Percentiles rank a stretch among this genome's conserved stretches.
phyloP scores from a whole-genome alignment of 140 eudicot species.

The Bidens hawaiensis region DNA sequence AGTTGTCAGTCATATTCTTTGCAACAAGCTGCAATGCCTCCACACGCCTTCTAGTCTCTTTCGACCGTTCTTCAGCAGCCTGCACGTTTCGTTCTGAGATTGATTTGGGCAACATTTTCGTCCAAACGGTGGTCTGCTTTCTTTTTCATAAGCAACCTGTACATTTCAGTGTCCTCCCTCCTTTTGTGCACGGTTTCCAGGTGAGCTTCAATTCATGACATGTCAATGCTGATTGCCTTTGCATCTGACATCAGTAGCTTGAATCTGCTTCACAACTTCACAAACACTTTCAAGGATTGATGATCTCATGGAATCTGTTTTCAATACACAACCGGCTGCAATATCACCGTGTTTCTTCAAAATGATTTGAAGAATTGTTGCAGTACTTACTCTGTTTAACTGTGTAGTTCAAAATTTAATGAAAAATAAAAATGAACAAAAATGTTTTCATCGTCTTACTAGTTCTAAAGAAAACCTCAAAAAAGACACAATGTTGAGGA shows the following conservation, averaged over 20 bases:
- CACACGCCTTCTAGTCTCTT: slow-evolving; percentile 21
- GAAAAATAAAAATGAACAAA: too few species aligned
- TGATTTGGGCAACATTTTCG: slow-evolving; percentile 17
- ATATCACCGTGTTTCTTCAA: slow-evolving; percentile 48
- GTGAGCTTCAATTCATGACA: too few species aligned
- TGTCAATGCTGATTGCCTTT: too few species aligned
- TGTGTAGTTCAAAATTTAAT: too few species aligned
- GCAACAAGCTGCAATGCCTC: slow-evolving; percentile 21
- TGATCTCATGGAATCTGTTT: too few species aligned
- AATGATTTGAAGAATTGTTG: slow-evolving; percentile 32
- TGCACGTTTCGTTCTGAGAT: slow-evolving; percentile 6
- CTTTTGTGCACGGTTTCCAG: slow-evolving; percentile 10
- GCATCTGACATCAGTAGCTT: slow-evolving; percentile 25
- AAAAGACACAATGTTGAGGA: too few species aligned
- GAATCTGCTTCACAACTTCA: slow-evolving; percentile 32
- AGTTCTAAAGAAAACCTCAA: too few species aligned
- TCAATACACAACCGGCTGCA: slow-evolving; percentile 35
- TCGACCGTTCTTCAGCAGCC: slow-evolving; percentile 8
- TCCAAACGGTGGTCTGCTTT: slow-evolving; percentile 10
- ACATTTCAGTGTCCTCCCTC: neutral
- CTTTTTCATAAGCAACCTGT: neutral
- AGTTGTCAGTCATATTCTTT: slow-evolving; percentile 8
- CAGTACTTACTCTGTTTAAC: too few species aligned
- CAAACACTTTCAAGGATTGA: too few species aligned
- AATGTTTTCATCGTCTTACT: too few species aligned